These are phyloP conservation scores for Murraya koenigii DNA, from an alignment of 345 rosid species.

Conservation along the genomic window DNA sequence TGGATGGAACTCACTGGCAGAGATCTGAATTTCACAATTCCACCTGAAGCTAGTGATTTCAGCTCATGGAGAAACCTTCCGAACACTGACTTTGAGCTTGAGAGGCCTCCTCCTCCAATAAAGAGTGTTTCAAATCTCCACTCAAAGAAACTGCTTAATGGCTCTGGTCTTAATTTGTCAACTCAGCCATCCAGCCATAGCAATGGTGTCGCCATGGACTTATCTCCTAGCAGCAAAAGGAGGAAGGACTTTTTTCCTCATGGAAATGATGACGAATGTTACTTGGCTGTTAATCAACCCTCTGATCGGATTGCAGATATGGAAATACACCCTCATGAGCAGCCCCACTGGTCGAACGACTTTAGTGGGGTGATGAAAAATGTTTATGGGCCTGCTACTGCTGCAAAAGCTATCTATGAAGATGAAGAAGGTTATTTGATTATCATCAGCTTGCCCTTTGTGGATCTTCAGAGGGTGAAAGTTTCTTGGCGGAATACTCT, in stretches of 20 bases:
- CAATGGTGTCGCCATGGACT: slow-evolving; percentile 63
- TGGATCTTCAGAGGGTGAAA: slow-evolving; percentile 87
- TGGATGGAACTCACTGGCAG: slow-evolving; percentile 94
- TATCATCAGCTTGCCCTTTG: slow-evolving; percentile 85
- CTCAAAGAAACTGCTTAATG: slow-evolving; percentile 77
- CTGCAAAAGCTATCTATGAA: slow-evolving; percentile 89
- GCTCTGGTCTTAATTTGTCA: slow-evolving; percentile 79
- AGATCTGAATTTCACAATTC: slow-evolving; percentile 74
- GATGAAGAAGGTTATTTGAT: slow-evolving; percentile 80
- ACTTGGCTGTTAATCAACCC: slow-evolving; percentile 43
- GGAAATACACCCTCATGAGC: slow-evolving; percentile 67
- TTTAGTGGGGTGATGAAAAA: slow-evolving; percentile 86
- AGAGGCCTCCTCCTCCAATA: slow-evolving; percentile 51
- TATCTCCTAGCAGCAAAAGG: slow-evolving; percentile 74
- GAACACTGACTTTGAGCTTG: slow-evolving; percentile 89
- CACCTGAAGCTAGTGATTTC: slow-evolving; percentile 85
- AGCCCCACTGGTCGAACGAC: slow-evolving; percentile 70
- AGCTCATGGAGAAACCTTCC: slow-evolving; percentile 94
- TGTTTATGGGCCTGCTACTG: slow-evolving; percentile 85
- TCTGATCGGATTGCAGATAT: slow-evolving; percentile 42
- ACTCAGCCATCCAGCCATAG: slow-evolving; percentile 58
- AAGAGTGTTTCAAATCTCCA: slow-evolving; percentile 53
- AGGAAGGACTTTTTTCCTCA: slow-evolving; percentile 76
- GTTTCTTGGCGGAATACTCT: slow-evolving; percentile 95
- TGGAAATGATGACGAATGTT: slow-evolving; percentile 62